A percentile compares a stretch with the other conserved stretches of the same genome.
Evolutionary conservation across 208 protist genomes (phyloP).

Genomic region (Leishmania turanica): DNA sequence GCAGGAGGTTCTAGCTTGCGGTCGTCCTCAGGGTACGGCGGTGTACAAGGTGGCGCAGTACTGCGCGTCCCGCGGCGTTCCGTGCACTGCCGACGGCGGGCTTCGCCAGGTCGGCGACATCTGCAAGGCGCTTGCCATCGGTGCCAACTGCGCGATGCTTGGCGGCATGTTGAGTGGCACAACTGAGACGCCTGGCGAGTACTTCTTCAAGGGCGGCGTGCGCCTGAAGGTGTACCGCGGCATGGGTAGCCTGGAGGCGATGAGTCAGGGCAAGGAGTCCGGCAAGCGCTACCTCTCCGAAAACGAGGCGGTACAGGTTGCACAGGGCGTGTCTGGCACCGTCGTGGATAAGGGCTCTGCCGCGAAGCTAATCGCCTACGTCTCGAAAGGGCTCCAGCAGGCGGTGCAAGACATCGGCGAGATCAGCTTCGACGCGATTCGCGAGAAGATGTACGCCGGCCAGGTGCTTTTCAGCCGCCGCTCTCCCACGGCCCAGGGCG

Average conservation of each 20-base stretch:
- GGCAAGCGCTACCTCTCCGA: slow-evolving; percentile 93
- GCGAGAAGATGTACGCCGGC: slow-evolving; percentile 88
- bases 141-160: slow-evolving; percentile 90
- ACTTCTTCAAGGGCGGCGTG: slow-evolving; percentile 92
- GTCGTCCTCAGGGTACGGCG: slow-evolving; percentile 96
- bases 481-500: slow-evolving; percentile 89
- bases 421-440: slow-evolving; percentile 74
- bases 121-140: slow-evolving; percentile 95
- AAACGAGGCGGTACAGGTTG: slow-evolving; percentile 90
- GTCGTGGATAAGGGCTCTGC: slow-evolving; percentile 94
- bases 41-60: slow-evolving; percentile 94
- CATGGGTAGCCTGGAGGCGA: slow-evolving; percentile 96
- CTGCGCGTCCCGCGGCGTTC: slow-evolving; percentile 89
- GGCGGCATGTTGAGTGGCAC: slow-evolving; percentile 94
- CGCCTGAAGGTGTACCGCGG: slow-evolving; percentile 96
- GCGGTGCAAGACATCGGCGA: slow-evolving; percentile 94
- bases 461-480: slow-evolving; percentile 93
- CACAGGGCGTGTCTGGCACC: slow-evolving; percentile 92
- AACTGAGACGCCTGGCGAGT: slow-evolving; percentile 92
- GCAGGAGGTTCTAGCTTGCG: slow-evolving; percentile 95
- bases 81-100: slow-evolving; percentile 95
- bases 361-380: slow-evolving; percentile 85
- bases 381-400: slow-evolving; percentile 93
- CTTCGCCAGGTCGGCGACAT: slow-evolving; percentile 95
- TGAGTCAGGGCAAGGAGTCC: slow-evolving; percentile 90